A percentile compares a stretch with the other conserved stretches of the same genome.
Conservation (phyloP, 192 early-diverging fungal species). For the Helicostylum pulchrum region DNA sequence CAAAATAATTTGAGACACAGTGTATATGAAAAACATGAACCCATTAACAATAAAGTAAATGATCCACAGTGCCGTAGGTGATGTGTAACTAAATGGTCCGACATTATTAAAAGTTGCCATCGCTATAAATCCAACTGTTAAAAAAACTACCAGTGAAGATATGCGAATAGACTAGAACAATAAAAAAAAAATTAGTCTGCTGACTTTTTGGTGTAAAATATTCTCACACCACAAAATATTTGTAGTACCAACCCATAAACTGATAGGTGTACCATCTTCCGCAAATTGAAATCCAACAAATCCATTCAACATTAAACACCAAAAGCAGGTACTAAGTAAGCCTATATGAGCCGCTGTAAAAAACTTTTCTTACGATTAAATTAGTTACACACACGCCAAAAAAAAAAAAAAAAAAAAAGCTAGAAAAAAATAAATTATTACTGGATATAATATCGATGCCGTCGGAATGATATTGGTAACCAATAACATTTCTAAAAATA, state of each 20-base stretch:
- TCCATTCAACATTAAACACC: constrained; percentile 90
- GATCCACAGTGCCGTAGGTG: constrained; percentile 75
- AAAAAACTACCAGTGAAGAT: constrained; percentile 74
- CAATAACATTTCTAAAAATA: constrained; percentile 82
- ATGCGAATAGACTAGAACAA: constrained; percentile 69
- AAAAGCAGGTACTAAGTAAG: constrained; percentile 78
- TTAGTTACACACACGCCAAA: neutral
- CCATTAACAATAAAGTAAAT: constrained; percentile 86
- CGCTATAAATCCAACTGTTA: constrained; percentile 69
- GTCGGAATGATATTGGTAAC: constrained; percentile 91
- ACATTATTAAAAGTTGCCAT: constrained; percentile 78
- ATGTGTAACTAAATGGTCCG: constrained; percentile 53
- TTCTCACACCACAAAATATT: neutral
- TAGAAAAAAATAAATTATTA: too few species aligned
- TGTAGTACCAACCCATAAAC: constrained; percentile 68
- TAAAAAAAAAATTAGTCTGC: neutral
- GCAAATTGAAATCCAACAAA: constrained; percentile 95
- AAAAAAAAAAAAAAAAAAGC: too few species aligned
- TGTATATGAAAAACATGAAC: constrained; percentile 78
- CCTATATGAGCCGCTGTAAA: constrained; percentile 79
- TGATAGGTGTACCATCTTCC: constrained; percentile 89
- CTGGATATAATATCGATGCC: constrained; percentile 64
- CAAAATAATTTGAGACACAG: constrained; percentile 85
- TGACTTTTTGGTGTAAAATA: neutral
- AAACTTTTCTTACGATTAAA: constrained; percentile 56